Evolutionary conservation across 2,329 filamentous ascomycete genomes (phyloP), one percentile per base, ranked within the genome.

Genomic region (Cladophialophora psammophila): DNA sequence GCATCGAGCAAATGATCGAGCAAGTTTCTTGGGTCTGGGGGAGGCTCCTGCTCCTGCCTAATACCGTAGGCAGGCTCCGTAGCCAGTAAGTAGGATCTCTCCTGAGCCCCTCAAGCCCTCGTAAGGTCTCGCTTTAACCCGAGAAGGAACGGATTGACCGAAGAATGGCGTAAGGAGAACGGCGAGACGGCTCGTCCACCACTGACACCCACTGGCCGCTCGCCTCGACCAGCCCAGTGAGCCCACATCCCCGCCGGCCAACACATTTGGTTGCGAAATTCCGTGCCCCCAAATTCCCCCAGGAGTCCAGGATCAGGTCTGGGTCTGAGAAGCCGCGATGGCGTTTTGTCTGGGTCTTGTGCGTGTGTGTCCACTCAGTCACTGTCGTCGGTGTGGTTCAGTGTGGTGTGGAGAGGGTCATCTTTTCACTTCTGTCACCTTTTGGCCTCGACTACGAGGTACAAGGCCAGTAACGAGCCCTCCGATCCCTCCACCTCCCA

Each of bases 101-200:
- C 36, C 31, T 56, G 5, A 13, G 32, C 53, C 3, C 32, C 26
- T n/a, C 31, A 12, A n/a, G 31, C 53, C 12, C 45, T 50, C 34
- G 34, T 61, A 53, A 61, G 59, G 48, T 61, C 48, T 61, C 59
- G 59, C 59, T 53, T 61, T 61, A 61, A 42, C n/a, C 48, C 59
- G 34, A 61, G 48, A 61, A 61, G 31, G 48, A 45, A 18, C 59
- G 26, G 18, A 20, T 38, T 35, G 59, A 48, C 59, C 59, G 59
- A 61, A 61, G 10, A 54, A 61, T 61, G 59, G 59, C 59, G 59
- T 61, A 61, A 61, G 8, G 35, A 50, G 26, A 61, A 54, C 32
- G n/a, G 26, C 53, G 45, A 18, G 53, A 54, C 32, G n/a, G 26
- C 53, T 20, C 53, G 10, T 45, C 48, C 34, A 53, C 35, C 34